These are phyloP conservation scores for Schizosaccharomyces japonicus DNA, from an alignment of 805 yeast species.

Conservation along the genomic window DNA sequence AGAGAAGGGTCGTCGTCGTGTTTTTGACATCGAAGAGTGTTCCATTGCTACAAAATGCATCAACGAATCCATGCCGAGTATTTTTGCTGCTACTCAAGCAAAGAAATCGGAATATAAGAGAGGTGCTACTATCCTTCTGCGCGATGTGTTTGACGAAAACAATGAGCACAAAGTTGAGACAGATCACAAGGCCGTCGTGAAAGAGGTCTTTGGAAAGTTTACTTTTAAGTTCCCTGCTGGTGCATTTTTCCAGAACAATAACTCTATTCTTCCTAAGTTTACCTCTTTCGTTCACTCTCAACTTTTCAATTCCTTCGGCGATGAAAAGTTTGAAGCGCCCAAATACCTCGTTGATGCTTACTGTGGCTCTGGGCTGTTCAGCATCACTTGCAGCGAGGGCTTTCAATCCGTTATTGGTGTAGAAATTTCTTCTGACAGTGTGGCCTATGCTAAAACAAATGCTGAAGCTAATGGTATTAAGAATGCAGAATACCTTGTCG, in stretches of 20 bases:
- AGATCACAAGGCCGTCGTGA: constrained; percentile 51
- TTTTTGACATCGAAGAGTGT: constrained; percentile 85
- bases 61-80: constrained; percentile 47
- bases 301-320: constrained; percentile 22
- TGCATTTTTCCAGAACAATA: constrained; percentile 89
- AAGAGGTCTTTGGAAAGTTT: constrained; percentile 40
- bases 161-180: constrained; percentile 53
- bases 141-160: constrained; percentile 26
- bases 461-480: constrained; percentile 50
- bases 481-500: constrained; percentile 67
- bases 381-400: constrained; percentile 58
- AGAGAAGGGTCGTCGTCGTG: constrained; percentile 39
- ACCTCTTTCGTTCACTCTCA: constrained; percentile 60
- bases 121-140: constrained; percentile 66
- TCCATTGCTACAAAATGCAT: constrained; percentile 64
- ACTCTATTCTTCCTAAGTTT: constrained; percentile 65
- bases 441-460: constrained; percentile 62
- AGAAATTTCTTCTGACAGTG: constrained; percentile 77
- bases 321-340: constrained; percentile 6
- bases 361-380: constrained; percentile 87
- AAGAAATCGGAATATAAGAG: constrained; percentile 31
- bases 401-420: constrained; percentile 82
- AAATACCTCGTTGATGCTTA: constrained; percentile 75
- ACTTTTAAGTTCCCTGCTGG: constrained; percentile 71
- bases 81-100: constrained; percentile 31